A percentile compares a stretch with the other conserved stretches of the same genome.
phyloP scores from a whole-genome alignment of 345 rosid species.

The Mercurialis annua region DNA sequence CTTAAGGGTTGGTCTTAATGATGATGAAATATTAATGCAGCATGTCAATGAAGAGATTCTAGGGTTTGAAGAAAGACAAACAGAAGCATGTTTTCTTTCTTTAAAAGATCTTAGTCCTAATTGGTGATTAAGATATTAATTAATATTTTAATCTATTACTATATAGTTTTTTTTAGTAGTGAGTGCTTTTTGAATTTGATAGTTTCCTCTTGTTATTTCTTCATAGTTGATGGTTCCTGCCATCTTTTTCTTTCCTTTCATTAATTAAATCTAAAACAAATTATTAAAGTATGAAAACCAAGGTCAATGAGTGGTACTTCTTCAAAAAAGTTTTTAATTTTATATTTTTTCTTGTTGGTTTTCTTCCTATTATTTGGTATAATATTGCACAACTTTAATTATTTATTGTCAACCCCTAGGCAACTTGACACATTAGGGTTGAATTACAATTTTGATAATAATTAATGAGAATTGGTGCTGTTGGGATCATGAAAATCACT shows the following conservation, averaged over 20 bases:
- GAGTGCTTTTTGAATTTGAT: slow-evolving; percentile 52
- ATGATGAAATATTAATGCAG: slow-evolving; percentile 35
- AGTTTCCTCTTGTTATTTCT: slow-evolving; percentile 72
- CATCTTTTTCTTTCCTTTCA: slow-evolving; percentile 24
- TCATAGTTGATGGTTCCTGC: slow-evolving; percentile 47
- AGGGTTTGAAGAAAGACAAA: slow-evolving; percentile 63
- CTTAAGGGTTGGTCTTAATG: slow-evolving; percentile 40
- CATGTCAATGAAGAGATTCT: slow-evolving; percentile 60
- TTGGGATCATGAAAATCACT: slow-evolving; percentile 11
- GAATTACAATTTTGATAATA: neutral
- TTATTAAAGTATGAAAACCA: slow-evolving; percentile 24
- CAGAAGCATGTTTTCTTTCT: slow-evolving; percentile 46
- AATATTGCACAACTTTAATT: slow-evolving; percentile 10
- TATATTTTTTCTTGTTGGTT: slow-evolving; percentile 25
- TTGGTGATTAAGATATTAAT: slow-evolving; percentile 30
- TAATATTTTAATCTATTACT: neutral
- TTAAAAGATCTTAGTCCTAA: slow-evolving; percentile 43
- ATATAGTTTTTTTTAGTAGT: slow-evolving; percentile 19
- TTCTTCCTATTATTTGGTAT: slow-evolving; percentile 9
- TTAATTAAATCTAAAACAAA: slow-evolving; percentile 17
- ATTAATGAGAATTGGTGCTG: neutral
- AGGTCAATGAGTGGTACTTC: slow-evolving; percentile 47
- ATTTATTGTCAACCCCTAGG: slow-evolving; percentile 2
- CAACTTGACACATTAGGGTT: slow-evolving; percentile 25
- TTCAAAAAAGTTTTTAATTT: slow-evolving; percentile 27